A percentile compares a stretch with the other conserved stretches of the same genome.
These are phyloP conservation scores for Aspergillus pseudonomiae DNA, from an alignment of 2,329 filamentous ascomycete species.

Conservation along the genomic window DNA sequence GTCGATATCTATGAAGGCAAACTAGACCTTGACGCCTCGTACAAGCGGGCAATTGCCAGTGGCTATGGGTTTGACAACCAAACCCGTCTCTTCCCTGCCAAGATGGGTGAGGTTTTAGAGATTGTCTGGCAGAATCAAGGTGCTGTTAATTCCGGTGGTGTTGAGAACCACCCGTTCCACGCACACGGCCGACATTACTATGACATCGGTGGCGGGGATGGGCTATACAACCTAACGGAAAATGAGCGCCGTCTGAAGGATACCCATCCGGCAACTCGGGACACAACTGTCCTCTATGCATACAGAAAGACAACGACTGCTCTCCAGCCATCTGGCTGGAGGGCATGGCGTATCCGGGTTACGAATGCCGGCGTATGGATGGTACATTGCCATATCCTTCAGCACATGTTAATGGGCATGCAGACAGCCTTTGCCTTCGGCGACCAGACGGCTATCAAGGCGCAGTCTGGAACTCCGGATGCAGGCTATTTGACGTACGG, in stretches of 20 bases:
- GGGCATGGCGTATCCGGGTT: neutral
- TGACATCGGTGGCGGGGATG: neutral
- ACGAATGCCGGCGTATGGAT: neutral
- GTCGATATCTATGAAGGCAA: neutral
- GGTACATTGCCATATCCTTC: neutral
- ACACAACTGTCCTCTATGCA: neutral
- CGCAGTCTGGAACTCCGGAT: neutral
- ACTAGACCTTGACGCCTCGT: neutral
- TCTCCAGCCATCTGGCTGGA: neutral
- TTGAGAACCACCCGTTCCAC: neutral
- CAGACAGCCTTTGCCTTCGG: neutral
- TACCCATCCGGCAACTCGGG: neutral
- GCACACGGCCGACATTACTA: neutral
- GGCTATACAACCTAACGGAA: neutral
- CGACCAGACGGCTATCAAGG: neutral
- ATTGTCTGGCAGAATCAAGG: neutral
- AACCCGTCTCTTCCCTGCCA: neutral
- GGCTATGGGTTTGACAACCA: neutral
- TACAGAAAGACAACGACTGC: neutral
- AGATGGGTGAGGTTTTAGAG: neutral
- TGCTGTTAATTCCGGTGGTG: neutral
- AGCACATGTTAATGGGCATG: neutral
- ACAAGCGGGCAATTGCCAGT: neutral
- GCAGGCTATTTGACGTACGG: neutral
- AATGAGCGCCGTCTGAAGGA: neutral